Evolutionary conservation across 352 stramenopile genomes (phyloP).

Genomic region (Globisporangium orthogonon): DNA sequence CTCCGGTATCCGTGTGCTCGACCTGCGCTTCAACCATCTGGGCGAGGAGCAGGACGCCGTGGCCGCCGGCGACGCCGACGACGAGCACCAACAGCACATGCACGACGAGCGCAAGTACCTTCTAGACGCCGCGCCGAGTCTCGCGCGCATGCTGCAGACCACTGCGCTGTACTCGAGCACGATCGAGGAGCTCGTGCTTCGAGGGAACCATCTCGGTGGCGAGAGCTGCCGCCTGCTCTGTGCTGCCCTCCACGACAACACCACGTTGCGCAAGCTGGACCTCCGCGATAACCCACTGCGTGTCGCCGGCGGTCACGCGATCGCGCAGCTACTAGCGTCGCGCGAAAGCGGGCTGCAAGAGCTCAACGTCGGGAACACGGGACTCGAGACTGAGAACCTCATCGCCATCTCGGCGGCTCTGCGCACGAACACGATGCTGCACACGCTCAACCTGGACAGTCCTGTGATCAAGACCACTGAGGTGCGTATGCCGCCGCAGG

Average conservation of each 20-base stretch:
- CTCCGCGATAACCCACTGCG: constrained; percentile 50
- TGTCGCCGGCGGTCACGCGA: constrained; percentile 34
- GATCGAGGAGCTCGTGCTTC: constrained; percentile 48
- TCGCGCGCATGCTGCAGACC: constrained; percentile 40
- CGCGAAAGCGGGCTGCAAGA: constrained; percentile 29
- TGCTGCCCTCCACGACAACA: constrained; percentile 29
- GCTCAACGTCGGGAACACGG: constrained; percentile 50
- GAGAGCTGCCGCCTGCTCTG: constrained; percentile 60
- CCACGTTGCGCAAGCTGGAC: constrained; percentile 32
- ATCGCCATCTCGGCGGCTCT: constrained; percentile 56
- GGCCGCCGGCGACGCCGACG: constrained; percentile 16
- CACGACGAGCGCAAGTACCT: constrained; percentile 35
- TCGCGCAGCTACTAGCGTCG: constrained; percentile 38
- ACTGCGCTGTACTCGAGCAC: constrained; percentile 41
- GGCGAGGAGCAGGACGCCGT: constrained; percentile 22
- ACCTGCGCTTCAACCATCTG: constrained; percentile 51
- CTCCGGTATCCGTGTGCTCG: constrained; percentile 29
- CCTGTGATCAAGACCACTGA: constrained; percentile 49
- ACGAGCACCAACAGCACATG: constrained; percentile 2
- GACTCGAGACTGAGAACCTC: constrained; percentile 54
- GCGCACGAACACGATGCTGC: constrained; percentile 30
- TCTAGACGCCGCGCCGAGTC: constrained; percentile 34
- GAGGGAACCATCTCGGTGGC: constrained; percentile 48
- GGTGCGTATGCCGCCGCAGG: not conserved
- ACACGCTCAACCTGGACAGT: constrained; percentile 53